A percentile compares a stretch with the other conserved stretches of the same genome.
These are phyloP conservation scores for Zymoseptoria passerinii DNA, from an alignment of 2,329 filamentous ascomycete genomes.

Conservation along the genomic window DNA sequence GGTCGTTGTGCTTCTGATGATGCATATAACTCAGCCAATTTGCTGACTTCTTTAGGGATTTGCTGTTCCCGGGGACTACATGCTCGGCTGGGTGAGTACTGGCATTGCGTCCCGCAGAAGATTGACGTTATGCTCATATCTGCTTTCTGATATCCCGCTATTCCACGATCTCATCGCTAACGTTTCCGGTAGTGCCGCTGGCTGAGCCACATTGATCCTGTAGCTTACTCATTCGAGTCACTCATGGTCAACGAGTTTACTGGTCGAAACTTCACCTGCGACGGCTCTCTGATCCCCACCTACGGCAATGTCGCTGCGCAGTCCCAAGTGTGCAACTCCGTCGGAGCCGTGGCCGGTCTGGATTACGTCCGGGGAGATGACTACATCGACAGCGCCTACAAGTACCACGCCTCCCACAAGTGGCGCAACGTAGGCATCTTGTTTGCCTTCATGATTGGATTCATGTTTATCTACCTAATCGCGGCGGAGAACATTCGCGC, in stretches of 20 bases:
- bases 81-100: slow-evolving; percentile 61
- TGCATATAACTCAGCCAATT: background rate
- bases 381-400: slow-evolving; percentile 27
- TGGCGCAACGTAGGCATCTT: slow-evolving; percentile 43
- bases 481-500: slow-evolving; percentile 41
- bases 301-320: slow-evolving; percentile 31
- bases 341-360: slow-evolving; percentile 35
- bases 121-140: slow-evolving; percentile 56
- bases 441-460: slow-evolving; percentile 37
- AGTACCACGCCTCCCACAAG: slow-evolving; percentile 33
- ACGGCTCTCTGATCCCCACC: slow-evolving; percentile 33
- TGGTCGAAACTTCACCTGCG: slow-evolving; percentile 50
- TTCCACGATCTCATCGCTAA: background rate
- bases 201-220: slow-evolving; percentile 73
- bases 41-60: slow-evolving; percentile 44
- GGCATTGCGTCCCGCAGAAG: slow-evolving; percentile 28
- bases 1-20: background rate
- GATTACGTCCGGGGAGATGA: slow-evolving; percentile 33
- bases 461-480: slow-evolving; percentile 36
- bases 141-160: too few species aligned
- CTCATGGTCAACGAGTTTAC: slow-evolving; percentile 67
- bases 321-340: slow-evolving; percentile 34
- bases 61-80: slow-evolving; percentile 49
- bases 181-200: slow-evolving; percentile 51
- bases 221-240: slow-evolving; percentile 72